Conservation (phyloP, 257 asterid genomes). For the Petrea volubilis region DNA sequence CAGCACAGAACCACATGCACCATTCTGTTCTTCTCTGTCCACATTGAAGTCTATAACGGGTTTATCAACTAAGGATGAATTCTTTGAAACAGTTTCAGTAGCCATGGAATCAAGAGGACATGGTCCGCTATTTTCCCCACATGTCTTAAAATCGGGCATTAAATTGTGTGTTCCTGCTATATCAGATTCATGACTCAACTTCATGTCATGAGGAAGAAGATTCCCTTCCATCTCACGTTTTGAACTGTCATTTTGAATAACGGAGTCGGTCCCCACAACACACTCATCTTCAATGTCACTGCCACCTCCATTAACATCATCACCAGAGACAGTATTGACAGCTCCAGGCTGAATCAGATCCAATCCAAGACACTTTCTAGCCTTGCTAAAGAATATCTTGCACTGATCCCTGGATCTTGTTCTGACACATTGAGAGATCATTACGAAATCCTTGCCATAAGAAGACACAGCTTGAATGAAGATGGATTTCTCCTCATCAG, state of each 20-base stretch:
- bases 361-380: conserved; percentile 77
- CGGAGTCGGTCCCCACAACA: conserved; percentile 47
- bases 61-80: conserved; percentile 31
- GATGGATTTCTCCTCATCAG: conserved; percentile 80
- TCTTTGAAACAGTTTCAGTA: conserved; percentile 29
- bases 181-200: conserved; percentile 37
- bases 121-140: conserved; percentile 31
- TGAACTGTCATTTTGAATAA: conserved; percentile 43
- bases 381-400: conserved; percentile 86
- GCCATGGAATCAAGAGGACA: conserved; percentile 37
- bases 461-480: conserved; percentile 73
- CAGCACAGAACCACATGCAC: conserved; percentile 27
- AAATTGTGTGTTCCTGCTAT: conserved; percentile 22
- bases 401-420: conserved; percentile 85
- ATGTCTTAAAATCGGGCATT: conserved; percentile 44
- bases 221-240: conserved; percentile 44
- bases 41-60: conserved; percentile 39
- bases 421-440: conserved; percentile 65
- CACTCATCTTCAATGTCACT: conserved; percentile 74
- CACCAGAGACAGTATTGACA: conserved; percentile 39
- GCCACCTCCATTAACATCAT: conserved; percentile 57
- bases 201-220: conserved; percentile 32
- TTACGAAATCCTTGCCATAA: conserved; percentile 73
- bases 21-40: conserved; percentile 24
- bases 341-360: conserved; percentile 49